Evolutionary conservation across 139 green algal species (phyloP).

Genomic region (Pleodorina starrii): DNA sequence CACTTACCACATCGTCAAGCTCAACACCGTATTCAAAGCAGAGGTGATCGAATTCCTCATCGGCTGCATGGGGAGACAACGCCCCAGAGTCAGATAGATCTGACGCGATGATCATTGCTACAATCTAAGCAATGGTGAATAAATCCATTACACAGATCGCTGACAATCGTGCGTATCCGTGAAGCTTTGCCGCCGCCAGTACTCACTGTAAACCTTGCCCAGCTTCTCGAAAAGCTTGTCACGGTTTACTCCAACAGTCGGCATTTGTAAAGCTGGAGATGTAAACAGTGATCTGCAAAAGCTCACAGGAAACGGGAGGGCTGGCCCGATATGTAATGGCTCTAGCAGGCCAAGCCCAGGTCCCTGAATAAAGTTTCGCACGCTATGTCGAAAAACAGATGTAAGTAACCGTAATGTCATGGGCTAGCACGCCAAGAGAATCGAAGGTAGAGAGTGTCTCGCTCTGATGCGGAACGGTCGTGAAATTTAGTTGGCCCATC

Average conservation of each 20-base stretch:
- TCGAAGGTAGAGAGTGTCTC: too few relatives aligned
- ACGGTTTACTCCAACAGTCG: constrained; percentile 89
- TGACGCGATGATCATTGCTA: too few relatives aligned
- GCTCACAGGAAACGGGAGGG: not conserved
- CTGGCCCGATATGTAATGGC: not conserved
- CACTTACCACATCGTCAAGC: constrained; percentile 97
- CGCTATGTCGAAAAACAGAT: constrained; percentile 11
- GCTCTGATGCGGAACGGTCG: too few relatives aligned
- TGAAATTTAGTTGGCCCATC: too few relatives aligned
- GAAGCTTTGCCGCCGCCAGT: not conserved
- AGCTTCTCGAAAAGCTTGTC: constrained; percentile 94
- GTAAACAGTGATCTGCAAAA: constrained; percentile 4
- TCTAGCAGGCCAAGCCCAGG: not conserved
- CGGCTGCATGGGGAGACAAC: constrained; percentile 75
- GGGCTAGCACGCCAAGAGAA: too few relatives aligned
- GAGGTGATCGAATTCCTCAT: constrained; percentile 97
- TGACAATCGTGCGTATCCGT: not conserved
- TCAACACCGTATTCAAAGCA: constrained; percentile 99
- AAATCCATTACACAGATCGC: not conserved
- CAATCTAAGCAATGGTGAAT: not conserved
- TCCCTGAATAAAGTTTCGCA: constrained; percentile 8
- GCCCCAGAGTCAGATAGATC: not conserved
- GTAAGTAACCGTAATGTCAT: not conserved
- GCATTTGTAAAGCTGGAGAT: constrained; percentile 76
- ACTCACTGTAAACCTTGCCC: constrained; percentile 90